Conservation (phyloP, 208 protist genomes). For the Leishmania aethiopica region DNA sequence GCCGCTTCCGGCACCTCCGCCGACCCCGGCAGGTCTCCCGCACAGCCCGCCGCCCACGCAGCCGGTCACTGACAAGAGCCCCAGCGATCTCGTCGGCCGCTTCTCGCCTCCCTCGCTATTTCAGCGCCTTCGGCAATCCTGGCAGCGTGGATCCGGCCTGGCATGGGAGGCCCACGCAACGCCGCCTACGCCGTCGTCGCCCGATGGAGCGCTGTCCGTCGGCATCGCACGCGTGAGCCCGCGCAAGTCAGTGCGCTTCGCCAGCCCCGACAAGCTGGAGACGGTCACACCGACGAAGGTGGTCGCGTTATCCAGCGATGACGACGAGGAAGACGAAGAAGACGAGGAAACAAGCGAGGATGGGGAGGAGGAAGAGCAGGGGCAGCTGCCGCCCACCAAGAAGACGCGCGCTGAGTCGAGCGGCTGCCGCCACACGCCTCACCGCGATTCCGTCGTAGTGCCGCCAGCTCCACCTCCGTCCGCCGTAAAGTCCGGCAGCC, state of each 20-base stretch:
- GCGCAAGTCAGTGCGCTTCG: conserved; percentile 84
- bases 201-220: conserved; percentile 1
- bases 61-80: neutral
- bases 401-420: conserved; percentile 12
- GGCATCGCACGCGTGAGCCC: conserved; percentile 15
- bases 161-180: neutral
- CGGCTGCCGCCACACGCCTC: conserved; percentile 2
- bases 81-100: neutral
- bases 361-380: conserved; percentile 13
- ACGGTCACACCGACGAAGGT: conserved; percentile 43
- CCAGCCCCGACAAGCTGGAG: conserved; percentile 52
- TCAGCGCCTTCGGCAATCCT: conserved; percentile 13
- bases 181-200: conserved; percentile 14
- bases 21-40: conserved; percentile 1
- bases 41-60: conserved; percentile 14
- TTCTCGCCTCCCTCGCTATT: conserved; percentile 9
- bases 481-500: conserved; percentile 12
- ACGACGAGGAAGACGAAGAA: conserved; percentile 7
- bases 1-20: conserved; percentile 9
- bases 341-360: conserved; percentile 14
- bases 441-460: conserved; percentile 6
- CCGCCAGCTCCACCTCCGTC: conserved; percentile 32
- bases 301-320: conserved; percentile 13
- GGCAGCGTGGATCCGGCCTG: neutral
- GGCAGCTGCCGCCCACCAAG: conserved; percentile 8